These are phyloP conservation scores for Artemisia tridentata DNA, from an alignment of 129 eudicot genomes.

Conservation along the genomic window DNA sequence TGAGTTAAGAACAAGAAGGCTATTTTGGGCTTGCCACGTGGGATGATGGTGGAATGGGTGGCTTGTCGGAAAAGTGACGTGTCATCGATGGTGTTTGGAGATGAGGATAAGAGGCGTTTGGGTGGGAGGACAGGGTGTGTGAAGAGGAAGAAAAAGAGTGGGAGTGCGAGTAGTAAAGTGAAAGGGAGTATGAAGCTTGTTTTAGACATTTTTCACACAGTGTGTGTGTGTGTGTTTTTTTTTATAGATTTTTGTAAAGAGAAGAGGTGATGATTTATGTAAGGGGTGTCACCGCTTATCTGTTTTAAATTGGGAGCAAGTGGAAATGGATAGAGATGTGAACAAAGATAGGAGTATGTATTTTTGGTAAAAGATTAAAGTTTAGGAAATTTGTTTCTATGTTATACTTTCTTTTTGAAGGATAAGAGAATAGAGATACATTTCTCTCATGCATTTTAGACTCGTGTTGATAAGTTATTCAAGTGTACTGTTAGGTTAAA, in stretches of 20 bases:
- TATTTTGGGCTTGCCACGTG: slow-evolving; percentile 40
- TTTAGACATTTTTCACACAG: slow-evolving; percentile 29
- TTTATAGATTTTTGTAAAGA: not conserved
- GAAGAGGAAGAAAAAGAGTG: slow-evolving; percentile 42
- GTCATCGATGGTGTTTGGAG: slow-evolving; percentile 37
- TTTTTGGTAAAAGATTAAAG: too few species aligned
- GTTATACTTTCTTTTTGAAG: too few species aligned
- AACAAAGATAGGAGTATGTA: too few species aligned
- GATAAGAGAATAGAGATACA: too few species aligned
- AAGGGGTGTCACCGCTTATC: too few species aligned
- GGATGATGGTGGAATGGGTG: not conserved
- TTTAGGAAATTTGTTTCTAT: too few species aligned
- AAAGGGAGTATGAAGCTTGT: slow-evolving; percentile 33
- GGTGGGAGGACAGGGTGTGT: slow-evolving; percentile 42
- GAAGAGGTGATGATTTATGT: not conserved
- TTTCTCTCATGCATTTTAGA: too few species aligned
- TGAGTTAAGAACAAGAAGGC: slow-evolving; percentile 66
- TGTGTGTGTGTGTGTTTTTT: not conserved
- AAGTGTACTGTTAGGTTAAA: too few species aligned
- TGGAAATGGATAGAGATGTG: not conserved
- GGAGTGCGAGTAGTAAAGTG: slow-evolving; percentile 43
- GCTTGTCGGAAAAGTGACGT: slow-evolving; percentile 61
- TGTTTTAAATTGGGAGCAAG: too few species aligned
- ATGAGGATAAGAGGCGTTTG: slow-evolving; percentile 37
- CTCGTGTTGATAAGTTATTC: too few species aligned